Evolutionary conservation across 1,139 yeast species (phyloP), one percentile per base, ranked within the genome.

Genomic region (Scheffersomyces parashehatae): DNA sequence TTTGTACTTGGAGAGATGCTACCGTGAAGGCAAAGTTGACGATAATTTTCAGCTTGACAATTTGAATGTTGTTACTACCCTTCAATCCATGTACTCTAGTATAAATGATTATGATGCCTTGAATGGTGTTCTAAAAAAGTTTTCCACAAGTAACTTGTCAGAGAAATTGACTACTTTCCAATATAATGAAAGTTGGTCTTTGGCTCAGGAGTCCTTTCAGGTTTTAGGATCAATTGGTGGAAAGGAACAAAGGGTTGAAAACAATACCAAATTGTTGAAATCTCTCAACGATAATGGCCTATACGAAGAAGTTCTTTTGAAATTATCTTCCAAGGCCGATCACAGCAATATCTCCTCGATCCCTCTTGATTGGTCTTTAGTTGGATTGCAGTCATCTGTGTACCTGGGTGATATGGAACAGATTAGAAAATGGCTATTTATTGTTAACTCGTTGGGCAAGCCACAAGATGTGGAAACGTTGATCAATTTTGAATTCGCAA

Each of bases 71-170:
- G 74, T 79, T 9, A 60, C 72, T 2, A 77, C 83, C 3, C 65
- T 95, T 29, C 91, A 89, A 56, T 78, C 79, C 28, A 87, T 91
- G 73, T 95, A 93, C 61, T 86, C 96, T 4, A 86, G 80, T 46
- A 81, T 93, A 44, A 91, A 90, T 56, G 99, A 95, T 60, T 79
- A 85, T 37, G 99, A 95, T 67, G 84, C 97, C 0, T 73, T 95
- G 36, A 93, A 88, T 60, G 99, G 99, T 14, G 81, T 89, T 3
- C 68, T 93, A 41, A 83, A 88, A 47, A 77, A 78, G 50, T 86
- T 89, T 53, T 82, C 96, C 0, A 77, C 85, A 0, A 81, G 82
- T 38, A 81, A 83, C 48, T 68, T 90, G 41, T 76, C 78, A 14
- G 90, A 88, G 45, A 88, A 88, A 58, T 76, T 91, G 31, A 70